phyloP scores from a whole-genome alignment of 495 filamentous ascomycete species.

The Penicillium psychrofluorescens region DNA sequence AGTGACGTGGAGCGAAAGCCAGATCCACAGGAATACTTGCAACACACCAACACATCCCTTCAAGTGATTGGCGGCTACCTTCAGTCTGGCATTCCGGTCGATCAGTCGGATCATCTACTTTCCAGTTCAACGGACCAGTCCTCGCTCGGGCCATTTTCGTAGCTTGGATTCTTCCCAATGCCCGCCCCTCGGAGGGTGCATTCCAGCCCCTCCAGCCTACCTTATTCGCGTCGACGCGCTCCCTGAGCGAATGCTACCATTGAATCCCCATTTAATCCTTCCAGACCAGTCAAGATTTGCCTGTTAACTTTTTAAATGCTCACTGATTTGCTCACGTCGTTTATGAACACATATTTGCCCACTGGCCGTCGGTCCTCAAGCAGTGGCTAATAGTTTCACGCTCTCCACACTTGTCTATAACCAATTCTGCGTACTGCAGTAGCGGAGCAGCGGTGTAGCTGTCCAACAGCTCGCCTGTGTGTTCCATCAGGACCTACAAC shows the following conservation, averaged over 20 bases:
- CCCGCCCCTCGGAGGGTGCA: slow-evolving; percentile 19
- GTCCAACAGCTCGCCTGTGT: slow-evolving; percentile 4
- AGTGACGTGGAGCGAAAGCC: not conserved
- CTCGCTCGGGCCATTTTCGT: slow-evolving; percentile 2
- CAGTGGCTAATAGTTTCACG: not conserved
- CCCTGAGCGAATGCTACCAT: slow-evolving; percentile 1
- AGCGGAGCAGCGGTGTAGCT: slow-evolving; percentile 3
- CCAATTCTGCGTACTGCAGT: not conserved
- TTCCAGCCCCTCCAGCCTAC: slow-evolving; percentile 23
- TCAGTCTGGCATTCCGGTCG: not conserved
- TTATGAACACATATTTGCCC: not conserved
- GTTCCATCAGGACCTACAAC: not conserved
- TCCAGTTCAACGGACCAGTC: not conserved
- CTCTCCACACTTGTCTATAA: not conserved
- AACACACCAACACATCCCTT: not conserved
- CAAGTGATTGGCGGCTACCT: not conserved
- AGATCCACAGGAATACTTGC: not conserved
- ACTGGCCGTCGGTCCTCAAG: not conserved
- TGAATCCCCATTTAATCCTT: slow-evolving; percentile 15
- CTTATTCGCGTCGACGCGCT: slow-evolving; percentile 25
- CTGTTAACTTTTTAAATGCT: not conserved
- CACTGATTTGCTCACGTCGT: not conserved
- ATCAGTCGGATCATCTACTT: not conserved
- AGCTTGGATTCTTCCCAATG: slow-evolving; percentile 20
- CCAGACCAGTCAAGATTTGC: not conserved